phyloP scores from a whole-genome alignment of 345 rosid genomes.

The Litchi chinensis region DNA sequence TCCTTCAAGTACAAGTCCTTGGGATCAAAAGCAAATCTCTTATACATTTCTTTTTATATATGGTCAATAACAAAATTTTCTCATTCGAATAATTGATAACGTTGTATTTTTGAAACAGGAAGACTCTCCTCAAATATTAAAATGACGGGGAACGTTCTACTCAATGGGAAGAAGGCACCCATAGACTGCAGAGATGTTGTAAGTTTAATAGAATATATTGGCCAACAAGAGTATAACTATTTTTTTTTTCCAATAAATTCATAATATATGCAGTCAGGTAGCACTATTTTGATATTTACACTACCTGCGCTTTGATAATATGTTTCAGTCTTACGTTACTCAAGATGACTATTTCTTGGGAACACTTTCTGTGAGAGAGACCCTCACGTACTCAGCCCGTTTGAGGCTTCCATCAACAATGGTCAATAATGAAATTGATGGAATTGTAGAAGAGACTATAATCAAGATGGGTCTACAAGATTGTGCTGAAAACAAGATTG shows the following conservation, averaged over 20 bases:
- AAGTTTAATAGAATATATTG: constrained; percentile 16
- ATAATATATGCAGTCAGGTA: no score
- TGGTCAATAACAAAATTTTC: no score
- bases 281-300: no score
- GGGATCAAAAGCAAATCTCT: no score
- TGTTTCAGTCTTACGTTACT: constrained; percentile 20
- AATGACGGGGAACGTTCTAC: constrained; percentile 29
- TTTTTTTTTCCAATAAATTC: no score
- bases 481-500: constrained; percentile 28
- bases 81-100: no score
- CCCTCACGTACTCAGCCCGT: constrained; percentile 37
- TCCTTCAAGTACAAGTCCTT: no score
- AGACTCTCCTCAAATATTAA: constrained; percentile 35
- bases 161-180: constrained; percentile 28
- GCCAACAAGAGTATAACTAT: neutral
- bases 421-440: constrained; percentile 19
- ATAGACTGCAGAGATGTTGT: constrained; percentile 24
- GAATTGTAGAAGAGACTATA: constrained; percentile 30
- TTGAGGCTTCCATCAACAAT: constrained; percentile 29
- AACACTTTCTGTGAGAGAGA: constrained; percentile 39
- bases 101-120: constrained; percentile 15
- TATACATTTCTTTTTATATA: no score
- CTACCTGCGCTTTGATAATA: neutral
- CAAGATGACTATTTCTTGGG: constrained; percentile 31
- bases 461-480: constrained; percentile 39